phyloP scores from a whole-genome alignment of 768 basidiomycete species.

The Agaricus subrufescens region DNA sequence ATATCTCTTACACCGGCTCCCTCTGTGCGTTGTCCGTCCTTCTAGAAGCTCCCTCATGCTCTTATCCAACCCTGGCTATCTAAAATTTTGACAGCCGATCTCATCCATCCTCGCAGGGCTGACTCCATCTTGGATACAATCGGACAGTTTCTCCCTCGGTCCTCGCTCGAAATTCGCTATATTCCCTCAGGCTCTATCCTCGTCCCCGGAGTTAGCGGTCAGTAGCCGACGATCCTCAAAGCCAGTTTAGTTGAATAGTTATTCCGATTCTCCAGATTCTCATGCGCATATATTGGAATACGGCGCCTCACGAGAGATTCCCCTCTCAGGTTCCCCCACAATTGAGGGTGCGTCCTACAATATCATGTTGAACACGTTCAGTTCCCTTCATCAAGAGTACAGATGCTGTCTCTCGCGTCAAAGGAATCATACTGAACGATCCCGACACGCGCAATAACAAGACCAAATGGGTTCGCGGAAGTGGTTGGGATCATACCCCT shows the following conservation, averaged over 20 bases:
- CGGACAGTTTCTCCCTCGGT: constrained; percentile 15
- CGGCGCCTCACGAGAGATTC: constrained; percentile 59
- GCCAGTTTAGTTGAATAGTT: not conserved
- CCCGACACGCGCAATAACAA: constrained; percentile 53
- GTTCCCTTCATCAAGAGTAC: not conserved
- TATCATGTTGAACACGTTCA: not conserved
- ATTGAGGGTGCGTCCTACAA: constrained; percentile 40
- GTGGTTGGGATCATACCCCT: constrained; percentile 90
- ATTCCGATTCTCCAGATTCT: constrained; percentile 44
- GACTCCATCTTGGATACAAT: constrained; percentile 16
- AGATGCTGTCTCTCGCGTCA: constrained; percentile 64
- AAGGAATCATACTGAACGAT: constrained; percentile 53
- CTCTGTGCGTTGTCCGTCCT: constrained; percentile 37
- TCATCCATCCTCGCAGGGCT: constrained; percentile 35
- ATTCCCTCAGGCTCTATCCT: constrained; percentile 54
- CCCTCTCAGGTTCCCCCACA: constrained; percentile 57
- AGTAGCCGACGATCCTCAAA: constrained; percentile 17
- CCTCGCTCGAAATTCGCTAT: constrained; percentile 33
- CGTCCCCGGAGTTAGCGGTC: constrained; percentile 71
- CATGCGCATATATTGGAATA: constrained; percentile 80
- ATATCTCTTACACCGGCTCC: constrained; percentile 51
- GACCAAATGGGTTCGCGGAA: constrained; percentile 64
- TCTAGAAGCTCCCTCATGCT: not conserved
- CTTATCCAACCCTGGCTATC: not conserved
- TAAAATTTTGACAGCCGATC: constrained; percentile 27